Base-by-base conservation (phyloP, 2,329 filamentous ascomycete genomes). In the Coniella vitis region DNA sequence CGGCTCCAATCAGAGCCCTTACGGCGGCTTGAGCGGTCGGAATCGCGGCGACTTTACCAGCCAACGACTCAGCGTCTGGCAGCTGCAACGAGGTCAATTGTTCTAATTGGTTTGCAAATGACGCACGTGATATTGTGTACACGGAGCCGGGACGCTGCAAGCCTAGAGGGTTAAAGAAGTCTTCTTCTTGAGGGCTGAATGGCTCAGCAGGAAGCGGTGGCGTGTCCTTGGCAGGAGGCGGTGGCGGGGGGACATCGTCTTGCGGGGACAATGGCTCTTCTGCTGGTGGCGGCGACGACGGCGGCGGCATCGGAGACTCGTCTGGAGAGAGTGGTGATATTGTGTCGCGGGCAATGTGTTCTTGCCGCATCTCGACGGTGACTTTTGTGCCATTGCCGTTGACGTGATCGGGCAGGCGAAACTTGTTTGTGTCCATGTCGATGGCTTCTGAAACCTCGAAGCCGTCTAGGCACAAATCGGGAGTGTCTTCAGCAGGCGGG, bases 21-120 rank as follows among this genome's bases (percentile, higher is more conserved):
- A 89, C 82, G 21, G 91, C 93, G n/a, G 84, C 79, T 51, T 87
- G 83, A 3, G 90, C 89, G 0, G 87, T 93, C 9, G 89, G 82
- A 41, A 97, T 93, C 14, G 87, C 84, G 8, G 84, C 81, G 42
- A 98, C 90, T 61, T 85, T 88, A 55, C 83, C 86, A 22, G 89
- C 88, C 19, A 98, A 75, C 0, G 87, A 84, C 38, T 84, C 83
- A 45, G 91, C 87, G 64, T 95, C 86, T 1, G 93, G 93, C 2
- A 97, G 76, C 59, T 89, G 85, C 50, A 97, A 83, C 16, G 90
- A 90, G 0, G 90, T 97, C 55, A 98, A 75, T 64, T 96, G 90
- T 41, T 88, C 87, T 46, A 97, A 80, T 66, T 97, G 93, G 60
- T 87, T 94, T 55, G 89, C 87, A 65, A 98, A 95, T 7, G 91